Percentiles rank a stretch among this genome's conserved stretches.
Evolutionary conservation across 2,329 filamentous ascomycete species (phyloP).

Genomic region (Chalaropsis thielavioides): DNA sequence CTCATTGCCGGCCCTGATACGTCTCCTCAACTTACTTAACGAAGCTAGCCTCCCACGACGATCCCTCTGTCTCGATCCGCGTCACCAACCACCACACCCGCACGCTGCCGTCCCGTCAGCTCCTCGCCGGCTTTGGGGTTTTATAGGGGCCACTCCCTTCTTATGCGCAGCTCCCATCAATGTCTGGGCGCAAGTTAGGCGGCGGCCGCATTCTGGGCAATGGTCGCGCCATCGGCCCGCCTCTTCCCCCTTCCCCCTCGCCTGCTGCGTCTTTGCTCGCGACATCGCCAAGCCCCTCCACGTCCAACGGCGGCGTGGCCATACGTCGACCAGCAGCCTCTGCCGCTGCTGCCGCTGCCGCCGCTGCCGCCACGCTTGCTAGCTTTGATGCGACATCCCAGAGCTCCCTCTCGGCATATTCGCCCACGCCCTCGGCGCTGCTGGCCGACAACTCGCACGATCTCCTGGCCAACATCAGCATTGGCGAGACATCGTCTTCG

Average conservation of each 20-base stretch:
- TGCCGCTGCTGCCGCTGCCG: not conserved
- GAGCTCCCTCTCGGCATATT: conserved; percentile 39
- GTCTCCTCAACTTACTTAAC: not conserved
- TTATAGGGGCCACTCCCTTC: not conserved
- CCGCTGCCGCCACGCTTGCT: not conserved
- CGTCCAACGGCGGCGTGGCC: conserved; percentile 3
- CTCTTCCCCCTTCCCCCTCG: conserved; percentile 26
- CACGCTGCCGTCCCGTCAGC: not conserved
- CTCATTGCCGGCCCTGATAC: not conserved
- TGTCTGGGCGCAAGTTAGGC: conserved; percentile 78
- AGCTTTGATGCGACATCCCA: conserved; percentile 1
- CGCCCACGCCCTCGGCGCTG: conserved; percentile 50
- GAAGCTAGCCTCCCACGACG: not conserved
- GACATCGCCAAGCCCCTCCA: conserved; percentile 12
- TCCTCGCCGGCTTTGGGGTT: not conserved
- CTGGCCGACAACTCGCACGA: conserved; percentile 61
- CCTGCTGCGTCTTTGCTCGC: conserved; percentile 27
- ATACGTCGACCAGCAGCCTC: not conserved
- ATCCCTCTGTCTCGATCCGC: too few relatives aligned
- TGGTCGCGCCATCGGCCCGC: conserved; percentile 66
- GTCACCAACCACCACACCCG: not conserved
- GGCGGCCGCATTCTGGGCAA: conserved; percentile 83
- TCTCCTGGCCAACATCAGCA: conserved; percentile 64
- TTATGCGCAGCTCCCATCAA: conserved; percentile 26
- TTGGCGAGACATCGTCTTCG: conserved; percentile 39